These are phyloP conservation scores for Papiliotrema laurentii DNA, from an alignment of 1,284 basidiomycete genomes.

Conservation along the genomic window DNA sequence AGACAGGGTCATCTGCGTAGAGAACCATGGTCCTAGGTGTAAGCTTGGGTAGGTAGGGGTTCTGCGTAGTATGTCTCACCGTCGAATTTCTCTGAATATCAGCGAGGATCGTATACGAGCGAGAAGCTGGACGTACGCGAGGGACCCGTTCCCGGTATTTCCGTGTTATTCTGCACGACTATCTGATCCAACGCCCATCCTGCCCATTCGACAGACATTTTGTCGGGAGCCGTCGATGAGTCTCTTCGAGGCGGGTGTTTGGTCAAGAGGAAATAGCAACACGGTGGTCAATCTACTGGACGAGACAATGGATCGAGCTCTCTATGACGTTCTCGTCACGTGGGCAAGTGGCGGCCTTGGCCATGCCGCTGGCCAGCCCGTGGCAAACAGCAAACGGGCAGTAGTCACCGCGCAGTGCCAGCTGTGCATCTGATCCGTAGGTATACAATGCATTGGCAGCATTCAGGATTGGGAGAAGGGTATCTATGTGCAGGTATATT, in stretches of 20 bases:
- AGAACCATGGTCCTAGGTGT: slow-evolving; percentile 53
- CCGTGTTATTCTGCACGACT: not conserved
- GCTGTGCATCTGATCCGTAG: not conserved
- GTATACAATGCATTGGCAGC: not conserved
- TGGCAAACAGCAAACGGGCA: not conserved
- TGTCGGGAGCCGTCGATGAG: not conserved
- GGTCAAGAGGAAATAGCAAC: too few species aligned
- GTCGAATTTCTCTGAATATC: slow-evolving; percentile 26
- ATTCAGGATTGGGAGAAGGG: not conserved
- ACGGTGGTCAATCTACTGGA: too few species aligned
- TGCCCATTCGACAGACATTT: not conserved
- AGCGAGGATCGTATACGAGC: not conserved
- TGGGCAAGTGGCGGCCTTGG: too few species aligned
- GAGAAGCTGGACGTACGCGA: slow-evolving; percentile 10
- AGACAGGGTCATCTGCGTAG: slow-evolving; percentile 80
- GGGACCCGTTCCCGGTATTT: slow-evolving; percentile 14
- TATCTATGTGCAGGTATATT: not conserved
- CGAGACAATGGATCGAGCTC: not conserved
- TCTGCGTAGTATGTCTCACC: slow-evolving; percentile 11
- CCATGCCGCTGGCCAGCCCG: not conserved
- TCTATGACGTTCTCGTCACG: too few species aligned
- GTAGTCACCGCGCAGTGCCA: not conserved
- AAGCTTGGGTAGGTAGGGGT: not conserved
- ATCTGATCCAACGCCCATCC: not conserved
- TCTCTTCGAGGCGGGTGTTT: too few species aligned